A percentile compares a stretch with the other conserved stretches of the same genome.
These are phyloP conservation scores for Mrakia hoshinonis DNA, from an alignment of 768 basidiomycete genomes.

Conservation along the genomic window DNA sequence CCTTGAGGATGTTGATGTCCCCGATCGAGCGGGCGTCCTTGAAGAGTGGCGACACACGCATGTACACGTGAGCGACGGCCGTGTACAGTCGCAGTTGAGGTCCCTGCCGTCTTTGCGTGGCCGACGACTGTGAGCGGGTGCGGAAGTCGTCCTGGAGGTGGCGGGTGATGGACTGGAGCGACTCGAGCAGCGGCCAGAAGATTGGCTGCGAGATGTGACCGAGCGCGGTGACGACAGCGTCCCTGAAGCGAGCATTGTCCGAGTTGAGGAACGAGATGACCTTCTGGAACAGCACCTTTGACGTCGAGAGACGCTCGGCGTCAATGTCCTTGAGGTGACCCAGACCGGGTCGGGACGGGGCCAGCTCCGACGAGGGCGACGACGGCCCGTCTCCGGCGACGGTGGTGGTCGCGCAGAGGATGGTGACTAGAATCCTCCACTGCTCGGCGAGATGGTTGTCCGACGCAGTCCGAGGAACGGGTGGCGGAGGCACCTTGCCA, in stretches of 20 bases:
- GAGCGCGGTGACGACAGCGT: slow-evolving; percentile 77
- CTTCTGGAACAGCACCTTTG: slow-evolving; percentile 72
- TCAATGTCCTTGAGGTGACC: slow-evolving; percentile 34
- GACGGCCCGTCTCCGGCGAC: slow-evolving; percentile 48
- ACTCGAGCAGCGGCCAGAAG: slow-evolving; percentile 74
- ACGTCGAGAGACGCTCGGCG: slow-evolving; percentile 70
- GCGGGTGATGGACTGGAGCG: slow-evolving; percentile 67
- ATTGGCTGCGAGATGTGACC: slow-evolving; percentile 70
- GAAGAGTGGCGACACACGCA: slow-evolving; percentile 68
- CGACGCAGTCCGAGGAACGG: slow-evolving; percentile 30
- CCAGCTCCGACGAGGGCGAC: slow-evolving; percentile 49
- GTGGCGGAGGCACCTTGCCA: slow-evolving; percentile 16
- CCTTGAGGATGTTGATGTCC: slow-evolving; percentile 62
- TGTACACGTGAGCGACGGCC: slow-evolving; percentile 79
- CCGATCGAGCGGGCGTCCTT: slow-evolving; percentile 60
- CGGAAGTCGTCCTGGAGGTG: slow-evolving; percentile 69
- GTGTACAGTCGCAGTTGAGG: slow-evolving; percentile 72
- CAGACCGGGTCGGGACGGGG: slow-evolving; percentile 47
- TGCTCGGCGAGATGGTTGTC: slow-evolving; percentile 39
- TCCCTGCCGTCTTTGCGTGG: slow-evolving; percentile 40
- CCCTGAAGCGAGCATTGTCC: slow-evolving; percentile 71
- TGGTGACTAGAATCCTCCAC: slow-evolving; percentile 49
- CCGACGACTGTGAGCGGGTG: background rate
- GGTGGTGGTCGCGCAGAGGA: slow-evolving; percentile 70
- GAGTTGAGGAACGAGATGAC: slow-evolving; percentile 80